Base-by-base conservation (phyloP, 495 filamentous ascomycete species). In the Trichoderma erinaceum region DNA sequence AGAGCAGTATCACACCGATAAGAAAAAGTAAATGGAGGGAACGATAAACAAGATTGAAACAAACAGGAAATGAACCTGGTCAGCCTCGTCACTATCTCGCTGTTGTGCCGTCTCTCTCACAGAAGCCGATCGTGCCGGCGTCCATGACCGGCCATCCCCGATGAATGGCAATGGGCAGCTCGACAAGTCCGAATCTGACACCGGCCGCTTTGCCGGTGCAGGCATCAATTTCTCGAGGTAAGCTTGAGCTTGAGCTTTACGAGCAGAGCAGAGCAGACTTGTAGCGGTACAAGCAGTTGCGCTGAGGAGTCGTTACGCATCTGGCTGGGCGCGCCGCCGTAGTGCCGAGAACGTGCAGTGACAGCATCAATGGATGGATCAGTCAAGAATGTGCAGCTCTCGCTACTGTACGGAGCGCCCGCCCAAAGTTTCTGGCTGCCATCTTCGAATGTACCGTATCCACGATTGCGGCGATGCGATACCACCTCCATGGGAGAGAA, bases 381-480 rank as follows among this genome's bases (percentile, higher is more conserved):
- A 46, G 43, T 38, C 35, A 38, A 38, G 35, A 38, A 38, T 38
- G 35, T 35, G 6, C 32, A 3, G 32, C 6, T 3, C 32, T 35
- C 43, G 43, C 43, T 44, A 43, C 41, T 12, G n/a, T n/a, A 38
- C 35, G 35, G 44, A 48, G 13, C 15, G 4, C 44, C n/a, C n/a
- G n/a, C 44, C 15, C 3, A 48, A 56, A 56, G 50, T 16, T 56
- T 25, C 21, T 56, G 21, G 50, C 5, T 25, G 50, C 16, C 50
- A 56, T 56, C 50, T 29, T 29, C 29, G 29, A 29, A 3, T n/a
- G 18, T 38, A n/a, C 21, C 48, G 50, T 25, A 56, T 25, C 50
- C 16, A 56, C 50, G 50, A 56, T 56, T 56, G 50, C 50, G 50
- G 50, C 50, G 50, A 56, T 56, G 50, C 50, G 18, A 56, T 56